Conservation (phyloP, 2,329 filamentous ascomycete species). For the Sordariomycetes sp. region DNA sequence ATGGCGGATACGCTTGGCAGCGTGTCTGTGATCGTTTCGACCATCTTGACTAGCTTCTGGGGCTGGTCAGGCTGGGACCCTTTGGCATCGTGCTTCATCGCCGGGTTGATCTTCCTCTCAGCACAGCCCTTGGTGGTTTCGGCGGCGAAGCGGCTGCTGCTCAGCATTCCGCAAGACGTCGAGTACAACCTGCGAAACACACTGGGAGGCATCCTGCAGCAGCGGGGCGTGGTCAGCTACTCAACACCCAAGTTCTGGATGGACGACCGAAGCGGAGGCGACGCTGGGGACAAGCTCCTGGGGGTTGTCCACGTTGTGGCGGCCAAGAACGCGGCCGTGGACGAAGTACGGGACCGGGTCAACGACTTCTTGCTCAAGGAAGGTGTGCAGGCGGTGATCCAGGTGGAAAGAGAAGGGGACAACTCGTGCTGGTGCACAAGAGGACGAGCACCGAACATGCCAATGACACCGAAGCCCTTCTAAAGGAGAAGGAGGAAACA, state of each 20-base stretch:
- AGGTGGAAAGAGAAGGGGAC: constrained; percentile 81
- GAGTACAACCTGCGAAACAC: constrained; percentile 86
- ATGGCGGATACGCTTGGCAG: constrained; percentile 91
- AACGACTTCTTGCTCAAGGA: constrained; percentile 59
- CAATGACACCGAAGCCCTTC: constrained; percentile 22
- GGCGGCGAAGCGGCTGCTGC: constrained; percentile 71
- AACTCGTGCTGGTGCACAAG: constrained; percentile 47
- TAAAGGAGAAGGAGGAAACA: constrained; percentile 14
- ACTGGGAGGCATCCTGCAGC: constrained; percentile 69
- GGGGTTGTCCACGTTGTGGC: constrained; percentile 85
- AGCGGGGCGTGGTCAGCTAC: constrained; percentile 80
- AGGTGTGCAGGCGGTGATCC: constrained; percentile 74
- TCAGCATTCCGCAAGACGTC: constrained; percentile 74
- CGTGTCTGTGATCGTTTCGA: constrained; percentile 88
- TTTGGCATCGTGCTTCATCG: constrained; percentile 86
- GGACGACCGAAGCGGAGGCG: constrained; percentile 52
- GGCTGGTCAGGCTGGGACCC: constrained; percentile 95
- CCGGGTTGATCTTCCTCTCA: constrained; percentile 85
- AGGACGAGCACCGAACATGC: constrained; percentile 17
- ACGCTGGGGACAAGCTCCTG: constrained; percentile 47
- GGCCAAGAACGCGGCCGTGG: constrained; percentile 59
- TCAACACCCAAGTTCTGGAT: constrained; percentile 88
- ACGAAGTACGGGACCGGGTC: constrained; percentile 77
- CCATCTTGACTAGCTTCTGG: constrained; percentile 74
- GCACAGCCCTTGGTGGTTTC: constrained; percentile 81